These are phyloP conservation scores for Neonectria magnoliae DNA, from an alignment of 2,329 filamentous ascomycete species.

Conservation along the genomic window DNA sequence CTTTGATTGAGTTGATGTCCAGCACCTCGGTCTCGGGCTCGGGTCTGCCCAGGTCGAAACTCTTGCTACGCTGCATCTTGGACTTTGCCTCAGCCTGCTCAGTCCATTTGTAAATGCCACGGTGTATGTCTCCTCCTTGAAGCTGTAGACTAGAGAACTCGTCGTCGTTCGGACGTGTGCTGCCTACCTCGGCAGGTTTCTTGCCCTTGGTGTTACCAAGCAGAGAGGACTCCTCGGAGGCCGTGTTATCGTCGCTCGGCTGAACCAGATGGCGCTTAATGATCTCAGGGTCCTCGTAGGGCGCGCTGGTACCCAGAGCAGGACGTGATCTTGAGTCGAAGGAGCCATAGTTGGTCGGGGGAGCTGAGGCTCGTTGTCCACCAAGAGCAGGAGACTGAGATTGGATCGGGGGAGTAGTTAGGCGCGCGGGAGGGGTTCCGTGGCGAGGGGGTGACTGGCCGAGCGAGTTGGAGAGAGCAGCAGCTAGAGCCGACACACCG, in stretches of 20 bases:
- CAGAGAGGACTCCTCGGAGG: slow-evolving; percentile 58
- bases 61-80: slow-evolving; percentile 82
- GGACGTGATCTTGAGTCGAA: slow-evolving; percentile 75
- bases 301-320: slow-evolving; percentile 59
- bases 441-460: slow-evolving; percentile 76
- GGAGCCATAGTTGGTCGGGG: slow-evolving; percentile 83
- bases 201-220: slow-evolving; percentile 64
- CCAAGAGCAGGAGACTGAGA: slow-evolving; percentile 53
- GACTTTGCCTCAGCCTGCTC: slow-evolving; percentile 82
- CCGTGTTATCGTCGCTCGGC: slow-evolving; percentile 61
- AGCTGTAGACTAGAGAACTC: slow-evolving; percentile 94
- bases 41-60: slow-evolving; percentile 81
- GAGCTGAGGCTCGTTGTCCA: slow-evolving; percentile 52
- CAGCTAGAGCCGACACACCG: slow-evolving; percentile 87
- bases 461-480: slow-evolving; percentile 81
- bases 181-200: slow-evolving; percentile 54
- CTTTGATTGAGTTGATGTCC: slow-evolving; percentile 89
- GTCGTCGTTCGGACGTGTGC: slow-evolving; percentile 66
- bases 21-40: slow-evolving; percentile 82
- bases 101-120: slow-evolving; percentile 96
- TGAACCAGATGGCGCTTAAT: slow-evolving; percentile 88
- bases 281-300: slow-evolving; percentile 90
- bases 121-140: slow-evolving; percentile 93
- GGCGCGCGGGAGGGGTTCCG: slow-evolving; percentile 70
- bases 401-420: slow-evolving; percentile 64